Percentiles rank a stretch among this genome's conserved stretches.
These are phyloP conservation scores for Pythium phragmiticola DNA, from an alignment of 352 stramenopile species.

Conservation along the genomic window DNA sequence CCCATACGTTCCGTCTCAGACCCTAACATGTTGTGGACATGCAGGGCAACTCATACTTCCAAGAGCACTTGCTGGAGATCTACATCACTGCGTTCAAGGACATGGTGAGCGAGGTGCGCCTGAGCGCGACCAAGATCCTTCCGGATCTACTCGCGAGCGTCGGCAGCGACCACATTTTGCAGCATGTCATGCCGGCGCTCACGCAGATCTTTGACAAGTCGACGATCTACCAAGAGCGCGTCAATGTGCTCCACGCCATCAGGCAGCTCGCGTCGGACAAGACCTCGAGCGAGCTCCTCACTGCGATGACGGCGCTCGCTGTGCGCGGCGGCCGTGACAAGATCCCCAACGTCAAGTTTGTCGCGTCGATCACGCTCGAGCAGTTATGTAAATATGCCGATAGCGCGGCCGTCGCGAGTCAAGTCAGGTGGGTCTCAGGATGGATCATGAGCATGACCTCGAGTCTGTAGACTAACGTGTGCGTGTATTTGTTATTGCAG, in stretches of 20 bases:
- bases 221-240: conserved; percentile 84
- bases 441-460: neutral
- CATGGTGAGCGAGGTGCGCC: conserved; percentile 93
- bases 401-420: conserved; percentile 54
- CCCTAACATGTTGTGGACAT: conserved; percentile 26
- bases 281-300: conserved; percentile 64
- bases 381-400: conserved; percentile 81
- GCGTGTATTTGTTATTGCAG: conserved; percentile 21
- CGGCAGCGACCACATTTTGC: conserved; percentile 79
- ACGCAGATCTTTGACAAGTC: conserved; percentile 84
- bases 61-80: conserved; percentile 86
- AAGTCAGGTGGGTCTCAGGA: conserved; percentile 59
- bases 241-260: conserved; percentile 79
- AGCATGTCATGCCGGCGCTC: conserved; percentile 79
- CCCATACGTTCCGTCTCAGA: conserved; percentile 2
- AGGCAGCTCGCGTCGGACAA: conserved; percentile 77
- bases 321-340: conserved; percentile 79
- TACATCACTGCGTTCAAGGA: conserved; percentile 92
- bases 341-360: conserved; percentile 89
- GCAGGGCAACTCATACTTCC: conserved; percentile 74
- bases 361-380: conserved; percentile 82
- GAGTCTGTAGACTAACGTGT: neutral
- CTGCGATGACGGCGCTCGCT: conserved; percentile 59
- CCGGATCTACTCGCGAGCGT: conserved; percentile 71
- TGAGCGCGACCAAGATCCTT: conserved; percentile 90